Evolutionary conservation across 495 filamentous ascomycete species (phyloP), one percentile per base, ranked within the genome.

Genomic region (Lepidopterella palustris): DNA sequence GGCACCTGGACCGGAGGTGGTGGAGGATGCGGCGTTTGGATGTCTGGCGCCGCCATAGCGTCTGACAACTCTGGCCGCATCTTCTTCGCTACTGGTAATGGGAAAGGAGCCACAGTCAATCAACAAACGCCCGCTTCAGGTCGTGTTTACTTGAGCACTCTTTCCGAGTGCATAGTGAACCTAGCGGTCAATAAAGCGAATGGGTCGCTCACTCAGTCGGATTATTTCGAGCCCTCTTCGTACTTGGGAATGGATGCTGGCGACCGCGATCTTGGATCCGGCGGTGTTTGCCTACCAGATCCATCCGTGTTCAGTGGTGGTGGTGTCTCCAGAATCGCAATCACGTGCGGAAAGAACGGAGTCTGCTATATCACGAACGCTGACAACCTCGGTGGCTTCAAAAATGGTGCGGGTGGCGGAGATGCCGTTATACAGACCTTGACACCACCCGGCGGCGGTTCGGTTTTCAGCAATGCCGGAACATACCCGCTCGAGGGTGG

Each of bases 401-500:
- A 76, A 56, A 69, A 73, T 31, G 76, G 76, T 11, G 13, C 60
- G 9, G 72, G 67, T 45, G 65, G 67, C 25, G 71, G 68, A 1
- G 77, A 78, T 56, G 67, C 68, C 13, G 65, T 77, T 27, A 52
- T 79, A 21, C 76, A 79, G 58, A 76, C 73, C 0, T 72, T 78
- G 29, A 68, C 60, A 23, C 45, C 45, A 21, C 45, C 45, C 10
- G 62, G 69, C 11, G 55, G 62, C 5, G 57, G 65, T 20, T 60
- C 76, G 3, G 72, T 78, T 0, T 78, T 76, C 63, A 77, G 74
- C 23, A 77, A 73, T 21, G 50, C 66, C 1, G 77, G 76, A 0
- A 73, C 72, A n/a, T 78, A 78, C 64, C 77, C 77, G 3, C 62
- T 78, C 2, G 77, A 76, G 62, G 76, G 77, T 13, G 77, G 77